Evolutionary conservation across 2,329 filamentous ascomycete genomes (phyloP), one percentile per base, ranked within the genome.

Genomic region (Penicillium sp.): DNA sequence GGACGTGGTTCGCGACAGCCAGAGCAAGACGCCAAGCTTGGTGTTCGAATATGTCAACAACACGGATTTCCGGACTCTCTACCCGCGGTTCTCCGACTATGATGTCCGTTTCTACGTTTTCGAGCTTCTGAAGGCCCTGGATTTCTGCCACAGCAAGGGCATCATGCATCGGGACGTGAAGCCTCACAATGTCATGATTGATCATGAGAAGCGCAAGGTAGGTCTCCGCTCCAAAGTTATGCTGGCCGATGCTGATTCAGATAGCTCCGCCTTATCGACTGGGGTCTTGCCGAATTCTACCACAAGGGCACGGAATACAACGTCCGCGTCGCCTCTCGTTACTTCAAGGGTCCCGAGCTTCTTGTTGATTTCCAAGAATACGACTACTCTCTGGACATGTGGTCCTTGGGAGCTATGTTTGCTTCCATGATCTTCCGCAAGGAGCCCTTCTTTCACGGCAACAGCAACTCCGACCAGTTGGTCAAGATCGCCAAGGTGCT

Each of bases 151-250:
- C 73, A 96, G 90, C 79, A 98, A 97, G 74, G 93, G 93, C 62
- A 98, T 98, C 67, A 98, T 98, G 93, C 93, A 98, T 73, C 81
- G 93, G 67, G 93, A 98, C 73, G 93, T 98, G 55, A 98, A 98
- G 75, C 93, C 93, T 72, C 93, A 98, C 76, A 98, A 98, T 76
- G 94, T 98, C 75, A 98, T 98, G 93, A 98, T 98, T 76, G 93
- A 98, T 71, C 93, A 98, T 77, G 93, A 98, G 77, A 95, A 94
- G 73, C 81, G 87, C 72, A 97, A 97, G 80, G 88, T 89, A 69
- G 41, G 73, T 60, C 48, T n/a, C 3, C 7, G 19, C n/a, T n/a
- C n/a, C n/a, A n/a, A n/a, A n/a, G n/a, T n/a, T n/a, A n/a, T n/a
- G n/a, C n/a, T n/a, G n/a, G n/a, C n/a, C n/a, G n/a, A n/a, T n/a